Evolutionary conservation across 345 rosid species (phyloP), one percentile per base, ranked within the genome.

Genomic region (Eucalyptus marginata): DNA sequence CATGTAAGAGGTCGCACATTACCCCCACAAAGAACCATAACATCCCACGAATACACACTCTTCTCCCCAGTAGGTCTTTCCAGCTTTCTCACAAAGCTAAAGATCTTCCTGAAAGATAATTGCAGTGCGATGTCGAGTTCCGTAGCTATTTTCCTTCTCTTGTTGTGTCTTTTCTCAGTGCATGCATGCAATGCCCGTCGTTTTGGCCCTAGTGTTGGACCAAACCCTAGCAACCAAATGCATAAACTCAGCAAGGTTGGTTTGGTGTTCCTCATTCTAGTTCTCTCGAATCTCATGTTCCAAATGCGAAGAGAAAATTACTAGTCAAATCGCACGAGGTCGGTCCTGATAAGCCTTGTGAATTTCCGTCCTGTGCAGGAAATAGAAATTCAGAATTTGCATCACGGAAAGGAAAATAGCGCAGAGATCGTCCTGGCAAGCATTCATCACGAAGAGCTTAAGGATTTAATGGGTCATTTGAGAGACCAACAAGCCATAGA

Each of bases 101-200:
- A 66, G 33, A 36, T 43, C 86, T 52, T 49, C 24, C 86, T 87
- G 7, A 59, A 59, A 83, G 86, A 43, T 27, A 54, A 58, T 33
- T 46, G 31, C 80, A 29, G 49, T 27, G 64, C 51, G 86, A 90
- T 91, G 93, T 90, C 94, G 89, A 88, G 59, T 52, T n/a, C 58
- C 22, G 29, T 58, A 86, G 29, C 59, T 8, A 68, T 86, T 86
- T 86, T 90, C 47, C 36, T 88, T 44, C 86, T 87, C 25, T 59
- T 92, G 86, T 89, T 91, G 87, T 56, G 92, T 24, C 91, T 88
- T 43, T 36, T 95, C 88, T 91, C 90, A n/a, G 8, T 86, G 92
- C 94, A 92, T 94, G 95, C 94, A 95, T 94, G 95, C 94, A 89
- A 87, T 66, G 94, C 92, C 89, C 93, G 94, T 62, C 88, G 46